These are phyloP conservation scores for Eimeria maxima DNA, from an alignment of 169 alveolate genomes.

Conservation along the genomic window DNA sequence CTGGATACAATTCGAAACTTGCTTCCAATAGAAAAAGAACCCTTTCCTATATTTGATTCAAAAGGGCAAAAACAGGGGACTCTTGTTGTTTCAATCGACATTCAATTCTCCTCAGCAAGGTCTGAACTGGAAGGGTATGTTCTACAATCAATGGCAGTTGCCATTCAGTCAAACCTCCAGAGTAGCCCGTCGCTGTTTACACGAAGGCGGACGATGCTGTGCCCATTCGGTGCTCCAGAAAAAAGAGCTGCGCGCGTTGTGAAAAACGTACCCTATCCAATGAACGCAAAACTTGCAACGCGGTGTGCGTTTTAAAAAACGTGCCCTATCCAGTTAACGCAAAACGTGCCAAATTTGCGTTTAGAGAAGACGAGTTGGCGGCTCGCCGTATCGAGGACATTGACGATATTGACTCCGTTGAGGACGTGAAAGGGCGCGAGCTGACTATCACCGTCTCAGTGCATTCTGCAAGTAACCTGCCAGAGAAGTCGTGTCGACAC, in stretches of 20 bases:
- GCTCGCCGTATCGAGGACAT: conserved; percentile 72
- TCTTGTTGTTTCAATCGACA: conserved; percentile 67
- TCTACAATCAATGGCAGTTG: not conserved
- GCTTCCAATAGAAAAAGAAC: conserved; percentile 79
- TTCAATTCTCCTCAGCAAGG: conserved; percentile 47
- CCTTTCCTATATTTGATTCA: conserved; percentile 77
- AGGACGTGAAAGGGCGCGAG: conserved; percentile 80
- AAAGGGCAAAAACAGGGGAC: conserved; percentile 82
- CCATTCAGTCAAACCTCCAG: not conserved
- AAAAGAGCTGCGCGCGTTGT: not conserved
- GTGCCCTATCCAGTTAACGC: not conserved
- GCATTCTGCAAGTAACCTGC: conserved; percentile 75
- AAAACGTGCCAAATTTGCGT: not conserved
- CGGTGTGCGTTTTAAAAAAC: not conserved
- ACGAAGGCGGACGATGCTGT: not conserved
- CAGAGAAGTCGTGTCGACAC: conserved; percentile 73
- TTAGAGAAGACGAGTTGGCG: conserved; percentile 63
- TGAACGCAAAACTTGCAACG: not conserved
- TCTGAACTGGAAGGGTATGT: conserved; percentile 52
- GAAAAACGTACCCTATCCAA: not conserved
- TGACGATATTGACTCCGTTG: conserved; percentile 81
- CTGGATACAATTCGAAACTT: conserved; percentile 70
- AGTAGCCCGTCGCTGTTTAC: not conserved
- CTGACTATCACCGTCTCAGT: conserved; percentile 74
- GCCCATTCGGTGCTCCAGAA: not conserved